A percentile compares a stretch with the other conserved stretches of the same genome.
Evolutionary conservation across 305 asterid genomes (phyloP).

Genomic region (Fraxinus floribunda): DNA sequence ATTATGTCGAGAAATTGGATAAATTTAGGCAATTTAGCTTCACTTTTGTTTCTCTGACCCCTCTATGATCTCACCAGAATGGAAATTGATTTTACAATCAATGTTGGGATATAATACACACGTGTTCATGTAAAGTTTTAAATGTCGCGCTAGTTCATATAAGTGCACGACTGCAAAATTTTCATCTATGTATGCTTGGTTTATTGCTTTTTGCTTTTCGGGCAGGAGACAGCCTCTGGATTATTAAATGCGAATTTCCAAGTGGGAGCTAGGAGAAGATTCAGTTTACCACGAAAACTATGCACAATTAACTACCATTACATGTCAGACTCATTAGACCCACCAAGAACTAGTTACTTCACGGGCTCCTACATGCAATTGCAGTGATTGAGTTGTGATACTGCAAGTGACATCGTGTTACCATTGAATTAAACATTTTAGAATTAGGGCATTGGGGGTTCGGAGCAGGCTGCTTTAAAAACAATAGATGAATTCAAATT

Average conservation of each 20-base stretch:
- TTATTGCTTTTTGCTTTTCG: background rate
- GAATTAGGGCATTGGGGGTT: slow-evolving; percentile 13
- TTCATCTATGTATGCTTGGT: background rate
- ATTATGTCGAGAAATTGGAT: slow-evolving; percentile 11
- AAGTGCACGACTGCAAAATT: background rate
- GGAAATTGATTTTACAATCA: slow-evolving; percentile 14
- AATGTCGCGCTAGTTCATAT: background rate
- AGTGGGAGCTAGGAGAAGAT: background rate
- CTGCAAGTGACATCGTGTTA: background rate
- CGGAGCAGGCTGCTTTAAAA: background rate
- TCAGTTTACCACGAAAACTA: background rate
- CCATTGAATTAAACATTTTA: background rate
- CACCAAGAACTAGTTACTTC: background rate
- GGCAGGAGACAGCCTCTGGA: background rate
- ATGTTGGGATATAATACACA: background rate
- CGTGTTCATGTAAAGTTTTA: background rate
- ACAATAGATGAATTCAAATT: slow-evolving; percentile 1
- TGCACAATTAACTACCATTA: background rate
- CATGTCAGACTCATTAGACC: background rate
- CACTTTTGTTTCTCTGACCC: slow-evolving; percentile 7
- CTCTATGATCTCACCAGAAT: background rate
- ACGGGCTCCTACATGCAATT: background rate
- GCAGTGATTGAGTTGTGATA: slow-evolving; percentile 2
- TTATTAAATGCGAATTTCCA: background rate
- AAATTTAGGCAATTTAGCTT: slow-evolving; percentile 7